A percentile compares a stretch with the other conserved stretches of the same genome.
Evolutionary conservation across 2,329 filamentous ascomycete species (phyloP).

Genomic region (Exophiala xenobiotica): DNA sequence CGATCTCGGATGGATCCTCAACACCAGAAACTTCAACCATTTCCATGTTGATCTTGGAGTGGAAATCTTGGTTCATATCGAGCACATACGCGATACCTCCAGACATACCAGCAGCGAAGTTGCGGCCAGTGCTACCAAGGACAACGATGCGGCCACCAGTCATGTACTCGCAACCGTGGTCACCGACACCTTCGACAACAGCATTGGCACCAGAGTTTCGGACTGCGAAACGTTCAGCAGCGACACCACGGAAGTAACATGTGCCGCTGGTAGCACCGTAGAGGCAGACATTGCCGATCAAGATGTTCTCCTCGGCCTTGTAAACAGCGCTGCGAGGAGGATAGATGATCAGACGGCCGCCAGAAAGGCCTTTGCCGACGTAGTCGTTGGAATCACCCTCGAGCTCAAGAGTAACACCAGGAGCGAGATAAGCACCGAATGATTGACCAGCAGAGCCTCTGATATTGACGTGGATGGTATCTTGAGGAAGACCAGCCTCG

Average conservation of each 20-base stretch:
- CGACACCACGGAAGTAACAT: conserved; percentile 95
- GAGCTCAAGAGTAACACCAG: conserved; percentile 89
- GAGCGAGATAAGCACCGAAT: conserved; percentile 90
- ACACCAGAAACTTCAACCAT: conserved; percentile 90
- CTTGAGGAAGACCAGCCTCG: conserved; percentile 81
- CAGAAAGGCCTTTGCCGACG: conserved; percentile 91
- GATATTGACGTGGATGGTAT: conserved; percentile 94
- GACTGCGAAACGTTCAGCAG: conserved; percentile 93
- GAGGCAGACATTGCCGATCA: conserved; percentile 91
- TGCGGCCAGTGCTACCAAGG: conserved; percentile 85
- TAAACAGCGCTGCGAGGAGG: conserved; percentile 86
- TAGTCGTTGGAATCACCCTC: conserved; percentile 97
- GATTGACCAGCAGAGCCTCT: conserved; percentile 96
- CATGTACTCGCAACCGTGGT: conserved; percentile 99
- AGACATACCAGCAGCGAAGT: conserved; percentile 98
- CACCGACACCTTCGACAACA: conserved; percentile 94
- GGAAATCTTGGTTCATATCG: conserved; percentile 85
- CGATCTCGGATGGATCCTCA: conserved; percentile 83
- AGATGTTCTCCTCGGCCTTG: conserved; percentile 93
- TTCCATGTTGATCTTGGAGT: conserved; percentile 91
- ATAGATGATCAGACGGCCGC: conserved; percentile 89
- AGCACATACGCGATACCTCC: conserved; percentile 95
- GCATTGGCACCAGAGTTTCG: conserved; percentile 94
- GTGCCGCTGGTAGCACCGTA: conserved; percentile 90
- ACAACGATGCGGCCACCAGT: conserved; percentile 88